These are phyloP conservation scores for Rugosomyces carneus DNA, from an alignment of 1,284 basidiomycete species.

Conservation along the genomic window DNA sequence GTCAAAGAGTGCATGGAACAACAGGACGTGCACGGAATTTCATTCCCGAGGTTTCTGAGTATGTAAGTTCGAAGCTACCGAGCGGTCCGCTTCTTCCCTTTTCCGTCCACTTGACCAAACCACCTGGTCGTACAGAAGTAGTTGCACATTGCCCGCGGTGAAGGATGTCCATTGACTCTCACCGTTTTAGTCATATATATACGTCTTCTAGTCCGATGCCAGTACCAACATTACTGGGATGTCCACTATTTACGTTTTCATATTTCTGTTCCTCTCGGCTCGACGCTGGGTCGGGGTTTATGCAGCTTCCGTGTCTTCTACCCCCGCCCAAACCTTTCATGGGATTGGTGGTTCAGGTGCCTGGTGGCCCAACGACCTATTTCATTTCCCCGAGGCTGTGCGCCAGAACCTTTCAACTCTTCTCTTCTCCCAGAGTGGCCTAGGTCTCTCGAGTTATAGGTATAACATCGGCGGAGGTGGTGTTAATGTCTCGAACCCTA, in stretches of 20 bases:
- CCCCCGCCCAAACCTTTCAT: constrained; percentile 25
- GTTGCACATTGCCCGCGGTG: background rate
- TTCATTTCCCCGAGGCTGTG: constrained; percentile 32
- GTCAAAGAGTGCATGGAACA: no score
- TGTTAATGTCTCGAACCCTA: constrained; percentile 33
- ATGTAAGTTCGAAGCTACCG: constrained; percentile 1
- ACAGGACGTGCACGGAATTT: background rate
- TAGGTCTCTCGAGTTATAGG: constrained; percentile 39
- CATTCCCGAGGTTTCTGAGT: background rate
- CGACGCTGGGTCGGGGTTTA: constrained; percentile 5
- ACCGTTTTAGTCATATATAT: background rate
- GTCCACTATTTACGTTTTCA: background rate
- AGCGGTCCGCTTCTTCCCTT: constrained; percentile 8
- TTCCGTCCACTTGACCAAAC: constrained; percentile 10
- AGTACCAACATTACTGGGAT: background rate
- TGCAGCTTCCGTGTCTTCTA: constrained; percentile 20
- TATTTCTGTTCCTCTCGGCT: background rate
- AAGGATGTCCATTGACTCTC: background rate
- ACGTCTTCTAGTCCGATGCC: constrained; percentile 4
- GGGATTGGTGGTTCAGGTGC: constrained; percentile 35
- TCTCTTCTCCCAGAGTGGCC: constrained; percentile 32
- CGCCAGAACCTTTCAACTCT: constrained; percentile 34
- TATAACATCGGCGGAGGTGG: constrained; percentile 41
- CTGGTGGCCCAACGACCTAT: constrained; percentile 41
- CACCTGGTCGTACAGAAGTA: constrained; percentile 8